Evolutionary conservation across 495 filamentous ascomycete genomes (phyloP), one percentile per base, ranked within the genome.

Genomic region (Lophium mytilinum): DNA sequence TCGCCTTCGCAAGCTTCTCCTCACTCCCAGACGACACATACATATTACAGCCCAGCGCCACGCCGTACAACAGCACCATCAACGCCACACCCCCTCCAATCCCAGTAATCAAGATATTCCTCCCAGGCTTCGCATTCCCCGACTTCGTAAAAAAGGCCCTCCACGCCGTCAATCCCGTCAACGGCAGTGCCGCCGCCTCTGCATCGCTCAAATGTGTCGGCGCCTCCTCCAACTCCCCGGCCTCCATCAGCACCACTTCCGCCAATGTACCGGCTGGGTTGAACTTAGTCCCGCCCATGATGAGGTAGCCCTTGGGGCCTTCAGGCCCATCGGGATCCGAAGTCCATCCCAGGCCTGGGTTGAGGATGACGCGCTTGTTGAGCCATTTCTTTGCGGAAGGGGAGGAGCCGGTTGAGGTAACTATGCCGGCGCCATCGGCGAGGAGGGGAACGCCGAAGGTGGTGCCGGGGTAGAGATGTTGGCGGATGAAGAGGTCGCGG

Each of bases 401-500:
- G n/a, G 67, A 62, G 6, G 80, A 74, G 19, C 87, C 85, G 24
- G 81, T 73, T 7, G 75, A 70, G 37, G 81, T 75, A n/a, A 96
- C 87, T 36, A 76, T 68, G 30, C 89, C 91, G 57, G 76, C 80
- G 30, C 88, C 91, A 67, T 96, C 91, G 39, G 89, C 80, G 30
- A 92, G 76, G 24, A 96, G 72, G 0, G 91, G 89, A 33, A 80
- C 70, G 49, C 79, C 74, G 69, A 94, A 95, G 14, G 87, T 82
- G 56, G 86, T 82, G 50, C 80, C 83, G 0, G 91, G 91, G 76
- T 96, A 96, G 40, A 95, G 82, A 64, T 90, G 85, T 67, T 92
- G 89, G 53, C 90, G 88, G 70, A 93, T 85, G 77, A 95, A 95
- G 64, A 91, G 79, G 70, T 96, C 90, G 52, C 89, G 86, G 75